Evolutionary conservation across 768 basidiomycete genomes (phyloP), one percentile per base, ranked within the genome.

Genomic region (Rhizopogon vulgaris): DNA sequence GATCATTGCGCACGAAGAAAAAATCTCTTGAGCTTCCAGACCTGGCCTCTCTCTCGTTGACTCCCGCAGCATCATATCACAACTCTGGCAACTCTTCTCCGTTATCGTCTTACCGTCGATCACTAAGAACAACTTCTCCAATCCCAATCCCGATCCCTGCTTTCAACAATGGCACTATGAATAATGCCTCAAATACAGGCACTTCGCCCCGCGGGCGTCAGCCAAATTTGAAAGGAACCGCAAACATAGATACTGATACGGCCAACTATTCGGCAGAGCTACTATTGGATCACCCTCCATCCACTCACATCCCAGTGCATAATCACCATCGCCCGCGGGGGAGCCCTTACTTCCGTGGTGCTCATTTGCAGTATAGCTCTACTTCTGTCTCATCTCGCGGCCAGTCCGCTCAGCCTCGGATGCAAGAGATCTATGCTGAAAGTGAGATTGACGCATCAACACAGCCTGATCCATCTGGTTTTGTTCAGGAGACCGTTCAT

Each of bases 11-110:
- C 38, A 72, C 74, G 18, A 87, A 84, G 74, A 87, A 85, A 69
- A 80, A 76, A 63, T 85, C 84, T 0, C 79, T 90, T 17, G 85
- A 90, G 63, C 75, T 90, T 24, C 87, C 87, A 49, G 87, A 88
- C 72, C 81, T 90, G 60, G 77, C 77, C 11, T 69, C 70, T 53
- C 74, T 78, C 56, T 69, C 76, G 41, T 60, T 79, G 55, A 73
- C 77, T 52, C 74, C 75, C 52, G 68, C 68, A 45, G 58, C 67
- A 39, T 69, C 71, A 27, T 62, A 64, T 52, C 68, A 64, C 40
- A 60, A 58, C 52, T 69, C 73, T 41, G 65, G 71, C 37, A 69
- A 71, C 41, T 64, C 69, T 45, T 73, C 75, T 27, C 73, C 73
- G 58, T 72, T 71, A 68, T 68, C 70, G 18, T 63, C 66, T 28